Base-by-base conservation (phyloP, 2,329 filamentous ascomycete species). In the Sporothrix mexicana region DNA sequence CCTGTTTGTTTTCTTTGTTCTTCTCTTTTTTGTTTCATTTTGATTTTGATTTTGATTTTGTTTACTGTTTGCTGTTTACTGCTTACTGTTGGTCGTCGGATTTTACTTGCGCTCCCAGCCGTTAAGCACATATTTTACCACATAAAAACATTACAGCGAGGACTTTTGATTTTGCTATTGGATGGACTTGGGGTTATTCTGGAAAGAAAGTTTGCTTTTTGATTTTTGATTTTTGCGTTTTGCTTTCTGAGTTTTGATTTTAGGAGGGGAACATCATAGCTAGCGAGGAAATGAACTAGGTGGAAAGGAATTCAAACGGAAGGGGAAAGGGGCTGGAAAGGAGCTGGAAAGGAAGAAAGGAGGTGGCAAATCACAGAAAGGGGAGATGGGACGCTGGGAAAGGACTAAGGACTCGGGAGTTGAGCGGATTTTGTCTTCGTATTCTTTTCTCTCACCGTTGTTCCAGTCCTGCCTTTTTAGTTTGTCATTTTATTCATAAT, bases 401-500 rank as follows among this genome's bases (percentile, higher is more conserved):
- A 13, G 55, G 12, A 59, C n/a, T 25, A 57, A 57, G 53, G 53
- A 36, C 23, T 59, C 23, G 5, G n/a, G 30, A 59, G 25, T 17
- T 59, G 55, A 59, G 55, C 55, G 25, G 55, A 15, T 17, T 59
- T 36, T 59, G 12, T n/a, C 36, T 36, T 59, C 25, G n/a, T 25
- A 36, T 55, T 47, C 10, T 55, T 55, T 3, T 20, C 13, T 55
- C 3, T 55, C n/a, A 7, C 20, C 23, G 51, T 12, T 10, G 9
- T n/a, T 23, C 6, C 23, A 8, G 20, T 23, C 6, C 51, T 55
- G 20, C 13, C n/a, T 36, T 55, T 25, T 20, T 20, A 55, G 3
- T 55, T 59, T 59, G 55, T 59, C 55, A 59, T 59, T 59, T 59
- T 59, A 59, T 36, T 36, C 55, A 59, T n/a, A 59, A 36, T 36